Evolutionary conservation across 164 flowering plant genomes (phyloP), one percentile per base, ranked within the genome.

Genomic region (Stephania japonica): DNA sequence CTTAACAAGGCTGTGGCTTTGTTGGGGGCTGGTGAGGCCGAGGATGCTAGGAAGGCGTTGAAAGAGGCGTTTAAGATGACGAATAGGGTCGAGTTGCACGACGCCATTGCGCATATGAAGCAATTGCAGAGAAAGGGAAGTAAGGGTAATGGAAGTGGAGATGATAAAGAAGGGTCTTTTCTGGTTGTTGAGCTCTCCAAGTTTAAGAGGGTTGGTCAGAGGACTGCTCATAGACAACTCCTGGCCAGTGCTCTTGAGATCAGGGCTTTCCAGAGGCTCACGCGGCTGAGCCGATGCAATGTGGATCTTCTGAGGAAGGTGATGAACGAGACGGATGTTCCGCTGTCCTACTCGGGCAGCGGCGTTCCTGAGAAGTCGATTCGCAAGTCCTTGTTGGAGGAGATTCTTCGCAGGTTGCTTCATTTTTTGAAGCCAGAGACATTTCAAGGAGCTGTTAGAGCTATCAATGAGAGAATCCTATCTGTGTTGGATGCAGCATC

Each of bases 51-150:
- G 79, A 90, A 87, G 72, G 94, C 99, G 25, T 68, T 95, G 83
- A 91, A 95, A 81, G 98, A 93, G 78, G 99, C 99, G 43, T 80
- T 96, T 80, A 96, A 91, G 79, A 90, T 93, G 97, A 93, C 97
- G 3, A 93, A 93, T 74, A 82, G 99, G 82, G 93, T 93, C 32
- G 99, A 95, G 71, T 82, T 95, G 81, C 95, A 93, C 75, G 99
- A 95, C 80, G 97, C 99, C 0, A 80, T 95, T 66, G 75, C 89
- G 18, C 99, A 95, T 81, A 74, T 96, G 87, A 96, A 96, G 80
- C 96, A 88, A 74, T 76, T 93, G 71, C 93, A 93, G 84, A 93
- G 85, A 85, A 94, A 88, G 87, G 90, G 85, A 82, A 70, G 77
- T 49, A 88, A 85, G 79, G 75, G 74, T 0, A 93, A 86, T 77